phyloP scores from a whole-genome alignment of 2,329 filamentous ascomycete genomes.

The Claviceps spartinae region DNA sequence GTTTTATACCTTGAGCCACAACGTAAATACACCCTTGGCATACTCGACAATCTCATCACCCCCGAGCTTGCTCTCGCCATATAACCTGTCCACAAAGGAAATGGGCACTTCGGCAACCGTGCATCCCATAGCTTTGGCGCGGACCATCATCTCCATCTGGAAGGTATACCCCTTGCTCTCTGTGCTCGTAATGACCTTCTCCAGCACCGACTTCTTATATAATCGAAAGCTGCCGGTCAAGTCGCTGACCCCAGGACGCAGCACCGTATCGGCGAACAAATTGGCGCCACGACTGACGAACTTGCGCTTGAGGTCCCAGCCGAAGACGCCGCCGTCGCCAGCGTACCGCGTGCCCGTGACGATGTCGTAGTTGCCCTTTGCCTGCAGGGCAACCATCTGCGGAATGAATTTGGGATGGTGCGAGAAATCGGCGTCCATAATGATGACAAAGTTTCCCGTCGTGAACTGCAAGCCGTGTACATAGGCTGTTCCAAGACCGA shows the following conservation, averaged over 20 bases:
- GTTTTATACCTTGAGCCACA: conserved; percentile 63
- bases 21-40: conserved; percentile 64
- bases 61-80: conserved; percentile 89
- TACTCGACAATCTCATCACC: conserved; percentile 96
- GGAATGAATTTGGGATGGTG: conserved; percentile 99
- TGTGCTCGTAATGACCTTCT: conserved; percentile 80
- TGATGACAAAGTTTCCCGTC: conserved; percentile 91
- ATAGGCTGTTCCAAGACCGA: conserved; percentile 93
- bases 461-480: conserved; percentile 85
- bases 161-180: conserved; percentile 97
- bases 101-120: conserved; percentile 93
- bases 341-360: conserved; percentile 94
- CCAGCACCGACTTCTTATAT: conserved; percentile 81
- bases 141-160: conserved; percentile 99
- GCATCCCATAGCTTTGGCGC: conserved; percentile 90
- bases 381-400: conserved; percentile 76
- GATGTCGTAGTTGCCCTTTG: conserved; percentile 73
- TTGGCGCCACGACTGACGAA: conserved; percentile 80
- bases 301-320: conserved; percentile 91
- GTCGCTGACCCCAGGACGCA: conserved; percentile 88
- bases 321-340: conserved; percentile 76
- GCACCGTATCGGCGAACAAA: conserved; percentile 85
- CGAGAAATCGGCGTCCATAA: conserved; percentile 99
- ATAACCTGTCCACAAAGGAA: conserved; percentile 86
- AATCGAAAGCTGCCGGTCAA: conserved; percentile 87